Conservation (phyloP, 176 grass and related monocot species). For the Hordeum marinum region DNA sequence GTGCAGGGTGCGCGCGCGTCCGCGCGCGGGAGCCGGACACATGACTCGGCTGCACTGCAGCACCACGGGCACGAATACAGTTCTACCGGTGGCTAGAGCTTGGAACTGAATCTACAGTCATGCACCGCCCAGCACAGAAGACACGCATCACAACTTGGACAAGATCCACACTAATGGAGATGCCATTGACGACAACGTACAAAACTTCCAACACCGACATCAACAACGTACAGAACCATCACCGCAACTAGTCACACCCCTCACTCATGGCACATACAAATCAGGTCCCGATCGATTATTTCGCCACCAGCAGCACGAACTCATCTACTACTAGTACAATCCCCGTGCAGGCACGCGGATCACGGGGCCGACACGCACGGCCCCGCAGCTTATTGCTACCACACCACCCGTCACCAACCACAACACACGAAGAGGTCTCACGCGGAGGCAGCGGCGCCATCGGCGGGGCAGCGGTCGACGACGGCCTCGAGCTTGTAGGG, state of each 20-base stretch:
- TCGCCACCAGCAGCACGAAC: neutral
- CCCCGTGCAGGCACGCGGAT: neutral
- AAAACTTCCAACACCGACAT: neutral
- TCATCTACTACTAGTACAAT: neutral
- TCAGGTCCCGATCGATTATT: neutral
- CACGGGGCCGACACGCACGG: neutral
- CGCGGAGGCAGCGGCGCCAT: neutral
- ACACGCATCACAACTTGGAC: neutral
- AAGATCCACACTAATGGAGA: neutral
- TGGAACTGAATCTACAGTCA: too few species aligned
- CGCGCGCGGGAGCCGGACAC: neutral
- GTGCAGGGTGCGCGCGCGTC: neutral
- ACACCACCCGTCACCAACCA: neutral
- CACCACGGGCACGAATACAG: too few species aligned
- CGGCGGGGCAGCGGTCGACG: constrained; percentile 34
- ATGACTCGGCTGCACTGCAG: neutral
- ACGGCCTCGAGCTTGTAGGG: constrained; percentile 67
- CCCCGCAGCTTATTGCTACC: constrained; percentile 1
- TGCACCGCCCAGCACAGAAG: too few species aligned
- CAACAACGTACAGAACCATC: neutral
- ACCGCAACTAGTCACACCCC: neutral
- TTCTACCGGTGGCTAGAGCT: too few species aligned
- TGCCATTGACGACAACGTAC: neutral
- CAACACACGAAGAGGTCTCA: neutral
- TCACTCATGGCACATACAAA: neutral